Base-by-base conservation (phyloP, 140 eudicot genomes). In the Flaveria floridana region DNA sequence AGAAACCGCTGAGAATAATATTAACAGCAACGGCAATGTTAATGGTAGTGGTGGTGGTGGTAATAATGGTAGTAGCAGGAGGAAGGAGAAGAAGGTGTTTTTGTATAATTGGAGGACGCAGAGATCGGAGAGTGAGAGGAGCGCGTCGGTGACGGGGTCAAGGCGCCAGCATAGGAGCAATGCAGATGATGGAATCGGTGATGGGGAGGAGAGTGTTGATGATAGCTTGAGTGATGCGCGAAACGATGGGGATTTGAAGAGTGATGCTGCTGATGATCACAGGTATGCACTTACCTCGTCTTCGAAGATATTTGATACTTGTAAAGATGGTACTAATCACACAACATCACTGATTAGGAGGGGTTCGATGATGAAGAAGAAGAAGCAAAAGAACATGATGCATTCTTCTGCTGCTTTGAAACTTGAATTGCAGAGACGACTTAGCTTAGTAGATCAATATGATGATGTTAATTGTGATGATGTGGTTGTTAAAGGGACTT, bases 61-160 rank as follows among this genome's bases (percentile, higher is more conserved):
- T 76, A 68, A 65, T 68, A 19, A 59, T 51, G 10, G 25, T 69
- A 68, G 39, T 12, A 75, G 42, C 53, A 82, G 61, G 53, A 78
- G 87, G 83, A 88, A 79, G 51, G 92, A 87, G 61, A 90, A 80
- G 79, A 89, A 84, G 82, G 95, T 94, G 68, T 88, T 81, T 79
- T 74, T 94, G 79, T 87, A 85, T 57, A 94, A 94, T 53, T 94
- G 99, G 99, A 87, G 82, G 84, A 78, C 82, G 2, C 86, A 88
- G 67, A 94, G 84, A 83, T 88, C 99, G 13, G 95, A 78, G 80
- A 85, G 95, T 12, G 90, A 87, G 64, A 77, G 82, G 78, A 90
- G 93, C 74, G 84, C 78, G 14, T 81, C 84, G 9, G 74, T 74
- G 10, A 74, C 80, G 41, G 65, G 71, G 37, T 57, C 79, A 10